These are phyloP conservation scores for Ligustrum vulgare DNA, from an alignment of 257 asterid genomes.

Conservation along the genomic window DNA sequence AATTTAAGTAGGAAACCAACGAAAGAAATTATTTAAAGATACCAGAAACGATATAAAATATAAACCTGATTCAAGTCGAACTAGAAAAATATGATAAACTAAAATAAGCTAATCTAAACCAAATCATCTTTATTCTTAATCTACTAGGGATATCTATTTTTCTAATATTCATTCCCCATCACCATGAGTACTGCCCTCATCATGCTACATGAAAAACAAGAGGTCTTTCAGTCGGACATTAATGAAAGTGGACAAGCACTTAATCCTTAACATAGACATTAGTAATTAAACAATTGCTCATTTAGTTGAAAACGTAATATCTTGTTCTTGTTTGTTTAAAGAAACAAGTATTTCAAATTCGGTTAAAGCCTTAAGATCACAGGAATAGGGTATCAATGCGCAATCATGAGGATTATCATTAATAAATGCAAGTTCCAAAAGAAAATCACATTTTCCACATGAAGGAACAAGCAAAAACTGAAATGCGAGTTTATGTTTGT, in stretches of 20 bases:
- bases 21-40: no score
- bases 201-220: constrained; percentile 4
- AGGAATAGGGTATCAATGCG: neutral
- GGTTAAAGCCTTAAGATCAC: neutral
- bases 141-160: no score
- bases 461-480: neutral
- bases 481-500: constrained; percentile 2
- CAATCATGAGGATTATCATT: neutral
- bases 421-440: neutral
- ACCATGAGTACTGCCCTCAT: neutral
- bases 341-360: neutral
- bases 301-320: constrained; percentile 6
- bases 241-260: constrained; percentile 7
- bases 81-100: no score
- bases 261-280: neutral
- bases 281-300: neutral
- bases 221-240: constrained; percentile 15
- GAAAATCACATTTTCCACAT: neutral
- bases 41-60: no score
- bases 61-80: no score
- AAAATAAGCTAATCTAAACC: no score
- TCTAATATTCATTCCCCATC: no score
- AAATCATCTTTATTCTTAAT: no score
- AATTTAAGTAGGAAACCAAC: no score
- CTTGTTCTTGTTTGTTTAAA: constrained; percentile 3